phyloP scores from a whole-genome alignment of 1,139 yeast genomes.

The Debaryomycetaceae sp. region DNA sequence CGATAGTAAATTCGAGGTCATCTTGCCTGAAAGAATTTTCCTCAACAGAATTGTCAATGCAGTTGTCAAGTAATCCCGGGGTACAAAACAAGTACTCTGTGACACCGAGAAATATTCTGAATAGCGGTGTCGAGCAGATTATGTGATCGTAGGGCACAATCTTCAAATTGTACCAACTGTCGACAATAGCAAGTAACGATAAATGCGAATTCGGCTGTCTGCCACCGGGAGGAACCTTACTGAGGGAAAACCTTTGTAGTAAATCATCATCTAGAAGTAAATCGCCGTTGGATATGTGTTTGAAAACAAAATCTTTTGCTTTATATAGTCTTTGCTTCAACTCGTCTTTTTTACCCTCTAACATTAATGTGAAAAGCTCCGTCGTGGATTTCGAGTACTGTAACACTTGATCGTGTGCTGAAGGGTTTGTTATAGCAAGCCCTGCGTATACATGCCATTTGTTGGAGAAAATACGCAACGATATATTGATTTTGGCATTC shows the following conservation, averaged over 20 bases:
- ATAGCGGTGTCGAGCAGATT: constrained; percentile 90
- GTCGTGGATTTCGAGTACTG: constrained; percentile 87
- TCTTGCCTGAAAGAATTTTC: constrained; percentile 76
- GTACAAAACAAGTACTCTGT: constrained; percentile 88
- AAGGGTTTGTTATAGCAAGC: constrained; percentile 89
- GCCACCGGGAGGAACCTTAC: constrained; percentile 71
- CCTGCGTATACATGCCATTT: constrained; percentile 99
- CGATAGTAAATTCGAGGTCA: constrained; percentile 80
- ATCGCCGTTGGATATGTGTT: constrained; percentile 50
- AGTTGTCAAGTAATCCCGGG: constrained; percentile 74
- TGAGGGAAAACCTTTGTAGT: constrained; percentile 74
- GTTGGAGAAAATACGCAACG: constrained; percentile 84
- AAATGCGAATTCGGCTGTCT: constrained; percentile 83
- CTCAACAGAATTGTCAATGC: constrained; percentile 66
- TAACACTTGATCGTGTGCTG: constrained; percentile 86
- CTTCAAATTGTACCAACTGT: constrained; percentile 82
- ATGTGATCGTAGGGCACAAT: constrained; percentile 95
- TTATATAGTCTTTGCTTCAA: constrained; percentile 53
- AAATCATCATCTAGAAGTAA: constrained; percentile 76
- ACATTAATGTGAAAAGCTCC: constrained; percentile 78
- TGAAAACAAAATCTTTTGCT: constrained; percentile 78
- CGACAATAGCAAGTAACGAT: constrained; percentile 85
- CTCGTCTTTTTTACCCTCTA: constrained; percentile 61
- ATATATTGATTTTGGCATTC: constrained; percentile 91
- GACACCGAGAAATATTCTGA: constrained; percentile 90